Base-by-base conservation (phyloP, 2,329 filamentous ascomycete genomes). In the Colletotrichum lentis region DNA sequence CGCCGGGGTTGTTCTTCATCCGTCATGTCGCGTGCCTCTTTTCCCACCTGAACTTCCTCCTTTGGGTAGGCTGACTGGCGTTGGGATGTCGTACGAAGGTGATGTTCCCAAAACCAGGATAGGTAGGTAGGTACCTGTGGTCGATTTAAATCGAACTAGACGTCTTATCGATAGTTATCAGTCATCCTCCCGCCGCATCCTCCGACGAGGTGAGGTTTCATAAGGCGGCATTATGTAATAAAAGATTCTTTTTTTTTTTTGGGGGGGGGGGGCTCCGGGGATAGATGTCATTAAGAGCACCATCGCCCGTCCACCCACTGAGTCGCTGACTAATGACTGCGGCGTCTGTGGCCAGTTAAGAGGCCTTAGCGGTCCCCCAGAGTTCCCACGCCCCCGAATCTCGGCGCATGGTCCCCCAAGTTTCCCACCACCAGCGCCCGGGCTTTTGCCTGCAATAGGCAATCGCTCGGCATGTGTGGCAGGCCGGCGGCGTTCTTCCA, bases 1-100 rank as follows among this genome's bases (percentile, higher is more conserved):
- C 44, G 63, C 46, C 44, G 56, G 44, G 50, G 11, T 20, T 62
- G 67, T 39, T 69, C 57, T 57, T 68, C 65, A 20, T 68, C 65
- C 43, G 50, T 55, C 65, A 65, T 68, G 35, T 54, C 43, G n/a
- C 18, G 27, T 20, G 27, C 11, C 31, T 18, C 44, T 35, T 46
- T 31, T 52, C 47, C 24, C 43, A 37, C 55, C 43, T 12, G 11
- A 22, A 20, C 37, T 47, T 46, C 43, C 43, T 46, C 44, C 43
- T 35, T 31, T 24, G 24, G 24, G 20, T 58, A 37, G 27, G 20
- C 44, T 22, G 18, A 5, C 27, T 35, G 5, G 50, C n/a, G 27
- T 14, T 47, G 52, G n/a, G 31, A 16, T 44, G 44, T n/a, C 27
- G 18, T 22, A 20, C 18, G 6, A 58, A 53, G 31, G 27, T 37